Evolutionary conservation across 805 yeast species (phyloP), one percentile per base, ranked within the genome.

Genomic region (Cyberlindnera euphorbiae): DNA sequence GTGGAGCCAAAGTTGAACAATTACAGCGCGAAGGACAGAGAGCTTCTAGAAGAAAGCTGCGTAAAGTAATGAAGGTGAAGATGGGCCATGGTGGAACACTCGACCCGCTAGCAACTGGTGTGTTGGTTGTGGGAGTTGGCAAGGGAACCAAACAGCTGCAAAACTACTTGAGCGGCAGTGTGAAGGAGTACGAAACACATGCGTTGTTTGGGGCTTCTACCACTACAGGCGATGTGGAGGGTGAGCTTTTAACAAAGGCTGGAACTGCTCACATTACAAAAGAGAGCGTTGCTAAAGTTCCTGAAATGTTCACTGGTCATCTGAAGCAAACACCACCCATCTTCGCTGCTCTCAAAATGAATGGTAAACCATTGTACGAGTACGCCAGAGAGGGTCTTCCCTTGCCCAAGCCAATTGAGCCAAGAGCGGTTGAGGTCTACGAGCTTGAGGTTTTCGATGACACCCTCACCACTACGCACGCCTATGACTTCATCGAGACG

Each of bases 71-170:
- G 6, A 79, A 79, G 49, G 78, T 89, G 23, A 93, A 93, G 53
- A 82, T 90, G 68, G 99, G 99, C 1, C 99, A 93, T 59, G 99
- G 98, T 14, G 99, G 99, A 8, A 93, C 99, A 0, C 66, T 93
- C 26, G 99, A 93, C 53, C 97, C 97, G 0, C 62, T 85, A 28
- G 99, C 99, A 0, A 79, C 88, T n/a, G 99, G 99, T 9, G 89
- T 90, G 1, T 59, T 85, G 28, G 90, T 94, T 2, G 69, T 93
- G 37, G 99, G 98, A 5, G 75, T 93, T n/a, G 96, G 96, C 6
- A 44, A 68, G 1, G 98, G 98, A 3, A 93, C 99, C 2, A 94
- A 90, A 57, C 66, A 73, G 54, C 64, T 93, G 28, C 81, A 77
- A 38, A 66, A 73, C 41, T 88, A 82, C 52, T 66, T 90, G 15